These are phyloP conservation scores for Fusarium nanum DNA, from an alignment of 2,329 filamentous ascomycete genomes.

Conservation along the genomic window DNA sequence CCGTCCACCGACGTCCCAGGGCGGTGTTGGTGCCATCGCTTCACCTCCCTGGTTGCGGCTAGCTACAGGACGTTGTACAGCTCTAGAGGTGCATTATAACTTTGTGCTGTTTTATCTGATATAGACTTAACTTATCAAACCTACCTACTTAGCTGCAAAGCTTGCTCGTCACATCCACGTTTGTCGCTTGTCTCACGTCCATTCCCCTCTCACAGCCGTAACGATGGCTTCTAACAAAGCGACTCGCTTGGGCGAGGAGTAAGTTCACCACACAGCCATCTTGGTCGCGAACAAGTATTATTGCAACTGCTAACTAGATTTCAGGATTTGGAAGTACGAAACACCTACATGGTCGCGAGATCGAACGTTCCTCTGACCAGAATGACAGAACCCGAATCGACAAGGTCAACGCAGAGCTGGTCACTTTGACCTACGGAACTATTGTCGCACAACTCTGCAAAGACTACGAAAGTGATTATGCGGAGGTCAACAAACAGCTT, in stretches of 20 bases:
- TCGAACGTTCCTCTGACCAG: conserved; percentile 22
- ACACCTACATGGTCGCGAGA: background rate
- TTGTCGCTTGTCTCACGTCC: background rate
- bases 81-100: background rate
- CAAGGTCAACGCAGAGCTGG: conserved; percentile 97
- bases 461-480: conserved; percentile 94
- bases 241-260: conserved; percentile 72
- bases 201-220: conserved; percentile 13
- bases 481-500: conserved; percentile 95
- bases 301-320: conserved; percentile 47
- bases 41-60: conserved; percentile 26
- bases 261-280: conserved; percentile 48
- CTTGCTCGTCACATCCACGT: background rate
- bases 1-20: conserved; percentile 42
- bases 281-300: conserved; percentile 5
- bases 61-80: conserved; percentile 12
- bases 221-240: conserved; percentile 71
- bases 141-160: background rate
- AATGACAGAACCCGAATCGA: conserved; percentile 84
- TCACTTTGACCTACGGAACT: conserved; percentile 96
- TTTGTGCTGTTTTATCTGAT: background rate
- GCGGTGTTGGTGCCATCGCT: conserved; percentile 37
- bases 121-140: background rate
- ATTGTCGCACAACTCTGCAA: conserved; percentile 97
- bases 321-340: conserved; percentile 91